Conservation (phyloP, 805 yeast genomes). For the Candida boidinii region DNA sequence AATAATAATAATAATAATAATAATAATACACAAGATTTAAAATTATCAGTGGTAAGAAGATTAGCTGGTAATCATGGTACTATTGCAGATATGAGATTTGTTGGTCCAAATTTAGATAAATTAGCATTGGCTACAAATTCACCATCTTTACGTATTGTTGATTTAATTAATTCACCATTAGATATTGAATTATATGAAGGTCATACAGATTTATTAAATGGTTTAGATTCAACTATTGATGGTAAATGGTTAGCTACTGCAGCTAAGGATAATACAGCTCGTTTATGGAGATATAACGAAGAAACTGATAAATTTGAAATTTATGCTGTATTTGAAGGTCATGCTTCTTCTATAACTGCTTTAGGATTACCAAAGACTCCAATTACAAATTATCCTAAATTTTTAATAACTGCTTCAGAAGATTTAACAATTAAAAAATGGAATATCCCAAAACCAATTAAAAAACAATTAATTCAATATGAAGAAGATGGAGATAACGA, state of each 20-base stretch:
- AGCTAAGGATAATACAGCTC: conserved; percentile 79
- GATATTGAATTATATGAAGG: conserved; percentile 66
- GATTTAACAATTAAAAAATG: conserved; percentile 84
- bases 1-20: conserved; percentile 1
- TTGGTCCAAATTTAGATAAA: conserved; percentile 49
- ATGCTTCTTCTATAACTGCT: conserved; percentile 79
- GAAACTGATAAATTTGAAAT: conserved; percentile 28
- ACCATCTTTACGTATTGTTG: conserved; percentile 73
- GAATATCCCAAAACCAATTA: conserved; percentile 59
- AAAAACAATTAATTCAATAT: too few relatives aligned
- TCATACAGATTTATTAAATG: conserved; percentile 78
- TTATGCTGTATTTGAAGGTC: conserved; percentile 72
- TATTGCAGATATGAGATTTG: conserved; percentile 78
- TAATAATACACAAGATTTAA: conserved; percentile 10
- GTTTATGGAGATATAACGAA: conserved; percentile 67
- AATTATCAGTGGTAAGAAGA: conserved; percentile 39
- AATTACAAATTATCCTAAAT: conserved; percentile 42
- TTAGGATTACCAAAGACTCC: conserved; percentile 60
- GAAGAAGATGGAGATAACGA: too few relatives aligned
- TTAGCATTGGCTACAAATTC: conserved; percentile 92
- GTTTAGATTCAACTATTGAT: conserved; percentile 67
- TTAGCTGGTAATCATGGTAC: conserved; percentile 95
- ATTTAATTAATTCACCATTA: conserved; percentile 45
- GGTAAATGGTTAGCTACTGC: conserved; percentile 91
- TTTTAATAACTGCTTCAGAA: conserved; percentile 72